Percentiles rank a stretch among this genome's conserved stretches.
Conservation (phyloP, 2,329 filamentous ascomycete genomes). For the Colletotrichum costaricense region DNA sequence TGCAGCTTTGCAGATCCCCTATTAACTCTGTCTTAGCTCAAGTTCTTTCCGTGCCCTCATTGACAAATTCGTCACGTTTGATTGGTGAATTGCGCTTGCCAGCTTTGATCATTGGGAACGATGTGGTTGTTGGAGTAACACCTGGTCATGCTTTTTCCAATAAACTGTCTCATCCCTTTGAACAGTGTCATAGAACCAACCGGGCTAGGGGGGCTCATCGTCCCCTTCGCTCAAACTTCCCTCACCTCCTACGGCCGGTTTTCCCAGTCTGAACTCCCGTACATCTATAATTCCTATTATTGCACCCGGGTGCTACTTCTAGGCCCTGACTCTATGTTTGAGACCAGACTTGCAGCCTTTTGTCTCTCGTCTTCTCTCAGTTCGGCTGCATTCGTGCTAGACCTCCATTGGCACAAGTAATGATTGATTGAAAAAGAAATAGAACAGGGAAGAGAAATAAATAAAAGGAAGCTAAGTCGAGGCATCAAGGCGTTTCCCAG, state of each 20-base stretch:
- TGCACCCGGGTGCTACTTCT: too few relatives aligned
- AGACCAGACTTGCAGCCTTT: too few relatives aligned
- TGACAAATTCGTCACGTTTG: not conserved
- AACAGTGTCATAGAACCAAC: not conserved
- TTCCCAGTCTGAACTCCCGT: not conserved
- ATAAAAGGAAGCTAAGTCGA: too few relatives aligned
- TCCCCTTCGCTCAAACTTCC: not conserved
- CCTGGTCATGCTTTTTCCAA: too few relatives aligned
- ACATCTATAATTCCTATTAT: not conserved
- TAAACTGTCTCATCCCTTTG: not conserved
- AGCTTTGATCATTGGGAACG: not conserved
- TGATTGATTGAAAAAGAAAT: too few relatives aligned
- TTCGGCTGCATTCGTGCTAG: too few relatives aligned
- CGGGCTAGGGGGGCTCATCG: not conserved
- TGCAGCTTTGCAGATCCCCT: not conserved
- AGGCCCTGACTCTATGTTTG: too few relatives aligned
- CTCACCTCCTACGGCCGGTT: not conserved
- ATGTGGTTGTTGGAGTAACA: not conserved
- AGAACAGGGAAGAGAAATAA: too few relatives aligned
- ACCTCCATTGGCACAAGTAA: too few relatives aligned
- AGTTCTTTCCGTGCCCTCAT: not conserved
- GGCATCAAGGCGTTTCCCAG: too few relatives aligned
- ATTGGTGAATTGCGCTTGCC: not conserved
- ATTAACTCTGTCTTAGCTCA: not conserved
- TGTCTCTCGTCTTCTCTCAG: too few relatives aligned